phyloP scores from a whole-genome alignment of 495 filamentous ascomycete genomes.

The Trypethelium eluteriae region DNA sequence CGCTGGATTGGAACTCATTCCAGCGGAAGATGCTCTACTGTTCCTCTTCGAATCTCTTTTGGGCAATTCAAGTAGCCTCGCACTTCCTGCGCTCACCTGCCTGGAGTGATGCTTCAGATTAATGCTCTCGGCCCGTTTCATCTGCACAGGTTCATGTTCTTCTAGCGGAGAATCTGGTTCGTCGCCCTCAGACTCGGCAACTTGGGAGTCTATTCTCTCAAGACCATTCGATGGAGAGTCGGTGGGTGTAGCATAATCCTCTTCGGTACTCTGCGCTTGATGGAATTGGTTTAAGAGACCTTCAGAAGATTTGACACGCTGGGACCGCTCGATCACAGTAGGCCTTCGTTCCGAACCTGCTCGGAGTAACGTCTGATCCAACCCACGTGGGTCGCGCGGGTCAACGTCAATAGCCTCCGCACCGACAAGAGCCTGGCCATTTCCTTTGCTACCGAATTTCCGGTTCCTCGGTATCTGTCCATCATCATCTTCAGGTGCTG shows the following conservation, averaged over 20 bases:
- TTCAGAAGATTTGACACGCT: conserved; percentile 58
- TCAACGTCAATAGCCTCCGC: conserved; percentile 22
- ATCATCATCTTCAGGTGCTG: conserved; percentile 33
- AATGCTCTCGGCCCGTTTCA: conserved; percentile 56
- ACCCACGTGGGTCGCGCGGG: not conserved
- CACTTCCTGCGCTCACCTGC: conserved; percentile 68
- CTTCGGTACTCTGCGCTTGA: conserved; percentile 12
- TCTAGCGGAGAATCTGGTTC: conserved; percentile 26
- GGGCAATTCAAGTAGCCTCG: conserved; percentile 58
- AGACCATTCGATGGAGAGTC: not conserved
- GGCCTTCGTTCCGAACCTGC: conserved; percentile 41
- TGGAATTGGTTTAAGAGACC: conserved; percentile 55
- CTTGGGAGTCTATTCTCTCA: not conserved
- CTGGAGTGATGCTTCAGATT: conserved; percentile 52
- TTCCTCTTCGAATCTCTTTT: conserved; percentile 14
- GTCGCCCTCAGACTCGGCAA: conserved; percentile 14
- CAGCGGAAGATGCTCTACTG: conserved; percentile 4
- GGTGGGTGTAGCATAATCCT: conserved; percentile 12
- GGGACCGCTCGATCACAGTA: conserved; percentile 45
- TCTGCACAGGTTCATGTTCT: conserved; percentile 18
- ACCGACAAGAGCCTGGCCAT: conserved; percentile 31
- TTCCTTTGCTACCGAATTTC: conserved; percentile 25
- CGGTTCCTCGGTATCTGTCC: conserved; percentile 18
- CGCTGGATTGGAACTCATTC: conserved; percentile 1
- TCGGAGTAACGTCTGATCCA: conserved; percentile 10